A percentile compares a stretch with the other conserved stretches of the same genome.
phyloP scores from a whole-genome alignment of 306 rosid genomes.

The Quercus parvula region DNA sequence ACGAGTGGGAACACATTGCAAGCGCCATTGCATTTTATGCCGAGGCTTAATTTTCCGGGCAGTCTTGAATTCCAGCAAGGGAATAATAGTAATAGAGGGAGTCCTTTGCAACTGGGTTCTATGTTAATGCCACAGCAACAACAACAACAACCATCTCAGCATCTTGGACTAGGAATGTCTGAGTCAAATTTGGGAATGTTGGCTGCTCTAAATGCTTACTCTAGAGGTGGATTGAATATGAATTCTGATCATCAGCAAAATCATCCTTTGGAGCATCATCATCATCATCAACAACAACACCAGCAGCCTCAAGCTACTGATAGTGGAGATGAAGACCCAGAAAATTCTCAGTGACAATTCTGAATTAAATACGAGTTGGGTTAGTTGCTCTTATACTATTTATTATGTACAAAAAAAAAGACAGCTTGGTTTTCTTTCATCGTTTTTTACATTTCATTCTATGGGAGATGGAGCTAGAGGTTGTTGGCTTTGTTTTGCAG shows the following conservation, averaged over 20 bases:
- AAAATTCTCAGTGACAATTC: slow-evolving; percentile 52
- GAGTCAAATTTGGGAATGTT: slow-evolving; percentile 89
- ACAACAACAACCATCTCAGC: slow-evolving; percentile 67
- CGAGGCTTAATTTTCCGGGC: slow-evolving; percentile 57
- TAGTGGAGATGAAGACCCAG: slow-evolving; percentile 71
- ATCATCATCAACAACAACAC: slow-evolving; percentile 36
- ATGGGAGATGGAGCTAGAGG: slow-evolving; percentile 23
- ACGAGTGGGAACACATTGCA: slow-evolving; percentile 42
- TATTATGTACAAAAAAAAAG: background rate
- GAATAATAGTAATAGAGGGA: slow-evolving; percentile 19
- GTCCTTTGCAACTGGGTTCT: slow-evolving; percentile 69
- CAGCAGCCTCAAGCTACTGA: slow-evolving; percentile 39
- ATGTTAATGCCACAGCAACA: slow-evolving; percentile 66
- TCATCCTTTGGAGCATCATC: slow-evolving; percentile 55
- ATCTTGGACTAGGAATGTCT: slow-evolving; percentile 59
- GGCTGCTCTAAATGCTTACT: slow-evolving; percentile 79
- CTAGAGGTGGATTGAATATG: slow-evolving; percentile 59
- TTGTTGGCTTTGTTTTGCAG: slow-evolving; percentile 48
- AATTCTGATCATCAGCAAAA: slow-evolving; percentile 53
- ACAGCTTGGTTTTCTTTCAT: background rate
- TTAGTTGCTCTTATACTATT: slow-evolving; percentile 30
- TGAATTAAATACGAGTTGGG: slow-evolving; percentile 30
- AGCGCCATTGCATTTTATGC: slow-evolving; percentile 68
- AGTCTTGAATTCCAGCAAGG: slow-evolving; percentile 55
- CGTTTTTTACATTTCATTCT: slow-evolving; percentile 4